A percentile compares a stretch with the other conserved stretches of the same genome.
phyloP scores from a whole-genome alignment of 306 rosid species.

The Crotalaria pallida region DNA sequence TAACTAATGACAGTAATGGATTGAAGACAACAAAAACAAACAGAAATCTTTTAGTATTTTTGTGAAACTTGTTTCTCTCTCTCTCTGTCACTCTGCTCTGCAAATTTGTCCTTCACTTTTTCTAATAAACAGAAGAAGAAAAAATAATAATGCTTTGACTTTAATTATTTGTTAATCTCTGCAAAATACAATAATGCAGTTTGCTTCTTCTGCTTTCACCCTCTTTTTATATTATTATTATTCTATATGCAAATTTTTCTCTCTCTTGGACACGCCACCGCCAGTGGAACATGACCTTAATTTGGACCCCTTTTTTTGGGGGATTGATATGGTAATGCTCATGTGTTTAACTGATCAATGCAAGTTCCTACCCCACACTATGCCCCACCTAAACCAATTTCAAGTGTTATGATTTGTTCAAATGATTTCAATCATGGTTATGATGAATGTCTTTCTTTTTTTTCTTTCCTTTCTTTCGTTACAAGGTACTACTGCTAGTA shows the following conservation, averaged over 20 bases:
- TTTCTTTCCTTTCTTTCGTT: not conserved
- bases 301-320: constrained; percentile 14
- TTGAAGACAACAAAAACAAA: constrained; percentile 54
- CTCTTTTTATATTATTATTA: constrained; percentile 18
- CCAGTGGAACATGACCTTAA: constrained; percentile 28
- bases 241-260: constrained; percentile 5
- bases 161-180: constrained; percentile 25
- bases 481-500: too few species aligned
- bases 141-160: constrained; percentile 31
- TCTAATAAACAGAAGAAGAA: constrained; percentile 33
- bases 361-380: not conserved
- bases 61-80: constrained; percentile 20
- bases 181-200: constrained; percentile 1
- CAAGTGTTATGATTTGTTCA: constrained; percentile 7
- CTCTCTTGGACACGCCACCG: constrained; percentile 23
- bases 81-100: constrained; percentile 1
- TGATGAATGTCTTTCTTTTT: constrained; percentile 11
- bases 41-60: constrained; percentile 39
- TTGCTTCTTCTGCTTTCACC: constrained; percentile 17
- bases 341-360: constrained; percentile 24
- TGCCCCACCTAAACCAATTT: constrained; percentile 21
- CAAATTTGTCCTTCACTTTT: constrained; percentile 41
- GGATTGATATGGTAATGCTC: constrained; percentile 23
- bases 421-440: constrained; percentile 30
- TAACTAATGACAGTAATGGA: constrained; percentile 46